A percentile compares a stretch with the other conserved stretches of the same genome.
phyloP scores from a whole-genome alignment of 768 basidiomycete species.

The Saitozyma sp. region DNA sequence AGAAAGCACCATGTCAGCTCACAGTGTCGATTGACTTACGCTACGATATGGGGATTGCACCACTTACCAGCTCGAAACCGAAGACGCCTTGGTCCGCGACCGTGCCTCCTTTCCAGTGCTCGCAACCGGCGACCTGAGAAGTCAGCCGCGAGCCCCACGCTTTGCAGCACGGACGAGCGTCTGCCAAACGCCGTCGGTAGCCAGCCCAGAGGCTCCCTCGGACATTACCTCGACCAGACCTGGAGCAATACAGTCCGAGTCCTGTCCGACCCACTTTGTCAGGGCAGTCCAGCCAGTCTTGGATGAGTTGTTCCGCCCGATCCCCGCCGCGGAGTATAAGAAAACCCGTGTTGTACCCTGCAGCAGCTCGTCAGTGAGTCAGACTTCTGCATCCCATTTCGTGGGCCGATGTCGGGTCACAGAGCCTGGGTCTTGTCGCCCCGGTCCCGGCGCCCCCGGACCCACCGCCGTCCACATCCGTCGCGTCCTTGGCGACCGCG shows the following conservation, averaged over 20 bases:
- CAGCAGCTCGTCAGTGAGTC: not conserved
- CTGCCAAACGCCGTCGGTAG: no score
- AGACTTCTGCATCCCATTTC: no score
- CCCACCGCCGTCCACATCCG: no score
- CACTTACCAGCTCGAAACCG: not conserved
- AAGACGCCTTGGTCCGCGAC: conserved; percentile 4
- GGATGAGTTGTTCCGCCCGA: not conserved
- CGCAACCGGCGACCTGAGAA: not conserved
- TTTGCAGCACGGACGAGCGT: no score
- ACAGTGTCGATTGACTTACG: not conserved
- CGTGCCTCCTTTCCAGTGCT: not conserved
- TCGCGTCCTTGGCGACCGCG: conserved; percentile 7
- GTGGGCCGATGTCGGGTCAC: no score
- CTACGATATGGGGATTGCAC: not conserved
- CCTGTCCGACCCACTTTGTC: not conserved
- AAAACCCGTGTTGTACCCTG: conserved; percentile 6
- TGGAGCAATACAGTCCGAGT: no score
- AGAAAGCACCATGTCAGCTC: not conserved
- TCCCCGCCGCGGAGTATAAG: conserved; percentile 1
- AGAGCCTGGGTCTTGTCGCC: no score
- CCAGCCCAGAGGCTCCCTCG: no score
- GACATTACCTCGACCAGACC: no score
- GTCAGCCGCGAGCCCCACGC: not conserved
- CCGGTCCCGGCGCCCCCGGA: no score
- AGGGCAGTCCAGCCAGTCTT: conserved; percentile 2